Percentiles rank a stretch among this genome's conserved stretches.
Conservation (phyloP, 257 asterid species). For the Rehmannia glutinosa region DNA sequence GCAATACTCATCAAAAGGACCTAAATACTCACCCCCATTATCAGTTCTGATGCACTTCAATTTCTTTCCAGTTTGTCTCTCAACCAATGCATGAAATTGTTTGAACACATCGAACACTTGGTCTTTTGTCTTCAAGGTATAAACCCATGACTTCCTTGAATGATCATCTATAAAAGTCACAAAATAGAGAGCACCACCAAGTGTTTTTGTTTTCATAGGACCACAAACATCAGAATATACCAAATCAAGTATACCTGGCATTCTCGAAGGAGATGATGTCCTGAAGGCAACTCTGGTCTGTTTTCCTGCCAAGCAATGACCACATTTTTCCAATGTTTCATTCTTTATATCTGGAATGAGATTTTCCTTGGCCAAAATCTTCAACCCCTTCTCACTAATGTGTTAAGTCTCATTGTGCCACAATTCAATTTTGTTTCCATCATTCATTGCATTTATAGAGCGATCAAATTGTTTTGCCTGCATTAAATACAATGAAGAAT, state of each 20-base stretch:
- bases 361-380: background rate
- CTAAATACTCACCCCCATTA: conserved; percentile 11
- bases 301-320: background rate
- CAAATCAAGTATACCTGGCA: background rate
- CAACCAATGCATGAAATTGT: background rate
- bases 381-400: background rate
- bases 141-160: background rate
- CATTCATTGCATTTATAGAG: background rate
- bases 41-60: conserved; percentile 3
- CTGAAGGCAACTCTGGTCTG: conserved; percentile 11
- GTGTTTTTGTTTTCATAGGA: too few relatives aligned
- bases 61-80: background rate
- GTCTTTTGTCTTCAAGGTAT: background rate
- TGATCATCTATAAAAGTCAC: conserved; percentile 7
- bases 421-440: background rate
- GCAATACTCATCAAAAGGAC: conserved; percentile 8
- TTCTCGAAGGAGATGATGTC: background rate
- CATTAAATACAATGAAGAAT: background rate
- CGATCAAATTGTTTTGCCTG: background rate
- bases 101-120: conserved; percentile 6
- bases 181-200: background rate
- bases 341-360: background rate
- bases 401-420: background rate
- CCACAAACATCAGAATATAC: background rate
- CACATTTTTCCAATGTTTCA: background rate